phyloP scores from a whole-genome alignment of 2,329 filamentous ascomycete species.

The Rutstroemia sp. region DNA sequence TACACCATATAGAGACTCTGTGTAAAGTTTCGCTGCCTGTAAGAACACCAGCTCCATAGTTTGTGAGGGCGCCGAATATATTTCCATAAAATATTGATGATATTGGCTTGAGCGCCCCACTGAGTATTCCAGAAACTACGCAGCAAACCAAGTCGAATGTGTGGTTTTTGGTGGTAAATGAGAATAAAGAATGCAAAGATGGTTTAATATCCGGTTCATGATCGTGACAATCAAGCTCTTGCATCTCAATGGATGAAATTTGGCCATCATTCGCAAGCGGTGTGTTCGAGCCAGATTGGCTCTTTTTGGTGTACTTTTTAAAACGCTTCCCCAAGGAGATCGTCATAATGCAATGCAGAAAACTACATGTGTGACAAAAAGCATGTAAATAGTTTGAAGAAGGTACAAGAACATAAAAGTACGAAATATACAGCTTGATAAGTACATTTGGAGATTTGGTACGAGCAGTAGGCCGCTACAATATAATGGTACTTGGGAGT shows the following conservation, averaged over 20 bases:
- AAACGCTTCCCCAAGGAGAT: not conserved
- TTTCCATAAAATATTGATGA: conserved; percentile 66
- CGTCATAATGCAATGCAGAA: not conserved
- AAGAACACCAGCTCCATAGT: conserved; percentile 51
- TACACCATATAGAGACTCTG: conserved; percentile 50
- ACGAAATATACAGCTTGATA: not conserved
- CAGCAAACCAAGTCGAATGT: conserved; percentile 46
- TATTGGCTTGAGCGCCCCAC: conserved; percentile 56
- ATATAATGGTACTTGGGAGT: not conserved
- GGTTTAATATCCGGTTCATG: conserved; percentile 7
- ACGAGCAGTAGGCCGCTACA: not conserved
- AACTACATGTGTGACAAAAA: not conserved
- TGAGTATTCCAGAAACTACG: conserved; percentile 46
- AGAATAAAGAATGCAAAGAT: conserved; percentile 47
- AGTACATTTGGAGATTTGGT: too few relatives aligned
- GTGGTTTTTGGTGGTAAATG: conserved; percentile 61
- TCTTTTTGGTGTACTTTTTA: not conserved
- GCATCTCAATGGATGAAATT: conserved; percentile 4
- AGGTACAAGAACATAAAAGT: not conserved
- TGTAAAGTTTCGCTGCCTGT: conserved; percentile 43
- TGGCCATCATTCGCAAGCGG: not conserved
- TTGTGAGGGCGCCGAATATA: conserved; percentile 65
- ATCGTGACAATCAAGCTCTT: not conserved
- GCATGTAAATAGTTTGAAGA: not conserved
- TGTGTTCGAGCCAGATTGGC: not conserved